Percentiles rank a stretch among this genome's conserved stretches.
Evolutionary conservation across 148 eudicot genomes (phyloP).

Genomic region (Nepenthes gracilis): DNA sequence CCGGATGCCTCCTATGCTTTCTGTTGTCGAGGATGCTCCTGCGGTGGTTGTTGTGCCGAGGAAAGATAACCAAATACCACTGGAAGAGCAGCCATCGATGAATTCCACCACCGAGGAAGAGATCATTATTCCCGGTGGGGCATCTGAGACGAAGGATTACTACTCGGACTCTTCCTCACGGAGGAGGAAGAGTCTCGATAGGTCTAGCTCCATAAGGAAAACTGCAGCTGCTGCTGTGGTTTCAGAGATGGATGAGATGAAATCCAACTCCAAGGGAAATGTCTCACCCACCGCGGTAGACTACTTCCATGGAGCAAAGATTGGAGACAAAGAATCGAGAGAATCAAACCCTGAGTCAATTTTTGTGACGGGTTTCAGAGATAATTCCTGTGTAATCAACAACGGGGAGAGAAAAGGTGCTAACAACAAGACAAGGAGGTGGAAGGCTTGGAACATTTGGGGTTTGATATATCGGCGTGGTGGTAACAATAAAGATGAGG

Average conservation of each 20-base stretch:
- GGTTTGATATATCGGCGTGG: constrained; percentile 56
- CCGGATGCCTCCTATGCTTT: constrained; percentile 69
- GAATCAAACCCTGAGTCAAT: constrained; percentile 53
- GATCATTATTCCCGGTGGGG: constrained; percentile 5
- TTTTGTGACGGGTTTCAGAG: constrained; percentile 60
- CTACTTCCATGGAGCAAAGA: constrained; percentile 19
- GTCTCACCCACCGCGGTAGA: constrained; percentile 37
- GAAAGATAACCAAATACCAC: constrained; percentile 55
- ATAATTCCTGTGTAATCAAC: constrained; percentile 27
- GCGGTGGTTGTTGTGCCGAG: constrained; percentile 22
- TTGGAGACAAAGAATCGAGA: constrained; percentile 32
- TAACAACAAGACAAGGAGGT: constrained; percentile 51
- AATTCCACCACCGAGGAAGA: constrained; percentile 15
- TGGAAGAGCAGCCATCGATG: constrained; percentile 33
- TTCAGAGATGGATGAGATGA: constrained; percentile 69
- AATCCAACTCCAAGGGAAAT: constrained; percentile 34
- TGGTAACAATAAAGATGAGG: constrained; percentile 38
- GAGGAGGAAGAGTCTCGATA: constrained; percentile 48
- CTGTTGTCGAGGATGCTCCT: constrained; percentile 70
- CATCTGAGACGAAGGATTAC: constrained; percentile 73
- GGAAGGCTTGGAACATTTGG: constrained; percentile 84
- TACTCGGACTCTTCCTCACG: constrained; percentile 70
- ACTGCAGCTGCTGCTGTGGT: constrained; percentile 76
- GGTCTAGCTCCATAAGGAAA: constrained; percentile 71
- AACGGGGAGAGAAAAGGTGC: constrained; percentile 41